Conservation (phyloP, 192 early-diverging fungal species). For the Coemansia sp. region DNA sequence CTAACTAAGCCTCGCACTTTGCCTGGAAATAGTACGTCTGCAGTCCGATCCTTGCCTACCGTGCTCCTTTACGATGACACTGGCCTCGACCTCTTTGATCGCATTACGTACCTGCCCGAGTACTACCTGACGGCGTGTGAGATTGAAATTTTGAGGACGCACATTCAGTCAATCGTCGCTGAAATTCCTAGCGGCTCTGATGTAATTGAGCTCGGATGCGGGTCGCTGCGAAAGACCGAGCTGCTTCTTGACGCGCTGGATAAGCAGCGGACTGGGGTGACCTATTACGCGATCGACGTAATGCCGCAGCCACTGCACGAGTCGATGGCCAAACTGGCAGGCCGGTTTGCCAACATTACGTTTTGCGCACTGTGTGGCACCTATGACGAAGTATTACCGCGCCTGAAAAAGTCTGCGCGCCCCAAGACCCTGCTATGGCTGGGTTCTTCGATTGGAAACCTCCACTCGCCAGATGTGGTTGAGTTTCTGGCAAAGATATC, state of each 20-base stretch:
- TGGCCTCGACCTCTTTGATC: constrained; percentile 86
- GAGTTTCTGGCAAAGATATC: constrained; percentile 62
- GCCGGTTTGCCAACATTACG: constrained; percentile 61
- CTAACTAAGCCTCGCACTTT: constrained; percentile 16
- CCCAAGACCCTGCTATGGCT: constrained; percentile 85
- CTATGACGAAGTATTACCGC: constrained; percentile 79
- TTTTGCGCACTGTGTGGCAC: constrained; percentile 83
- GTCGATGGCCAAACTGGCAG: constrained; percentile 66
- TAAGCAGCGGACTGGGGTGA: constrained; percentile 57
- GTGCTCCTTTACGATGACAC: constrained; percentile 81
- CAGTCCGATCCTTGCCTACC: constrained; percentile 59
- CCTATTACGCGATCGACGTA: constrained; percentile 90
- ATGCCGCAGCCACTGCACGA: constrained; percentile 72
- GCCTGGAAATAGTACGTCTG: constrained; percentile 6
- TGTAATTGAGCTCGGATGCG: constrained; percentile 87
- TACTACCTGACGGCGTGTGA: constrained; percentile 90
- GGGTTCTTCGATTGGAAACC: constrained; percentile 87
- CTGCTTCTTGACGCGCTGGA: constrained; percentile 76
- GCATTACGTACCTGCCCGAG: constrained; percentile 81
- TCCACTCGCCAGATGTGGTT: constrained; percentile 60
- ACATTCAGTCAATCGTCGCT: constrained; percentile 61
- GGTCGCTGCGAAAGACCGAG: constrained; percentile 86
- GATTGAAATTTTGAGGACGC: constrained; percentile 70
- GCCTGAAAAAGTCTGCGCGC: constrained; percentile 50
- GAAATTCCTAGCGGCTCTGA: constrained; percentile 66